A percentile compares a stretch with the other conserved stretches of the same genome.
Evolutionary conservation across 2,329 filamentous ascomycete species (phyloP).

Genomic region (Rugonectria rugulosa): DNA sequence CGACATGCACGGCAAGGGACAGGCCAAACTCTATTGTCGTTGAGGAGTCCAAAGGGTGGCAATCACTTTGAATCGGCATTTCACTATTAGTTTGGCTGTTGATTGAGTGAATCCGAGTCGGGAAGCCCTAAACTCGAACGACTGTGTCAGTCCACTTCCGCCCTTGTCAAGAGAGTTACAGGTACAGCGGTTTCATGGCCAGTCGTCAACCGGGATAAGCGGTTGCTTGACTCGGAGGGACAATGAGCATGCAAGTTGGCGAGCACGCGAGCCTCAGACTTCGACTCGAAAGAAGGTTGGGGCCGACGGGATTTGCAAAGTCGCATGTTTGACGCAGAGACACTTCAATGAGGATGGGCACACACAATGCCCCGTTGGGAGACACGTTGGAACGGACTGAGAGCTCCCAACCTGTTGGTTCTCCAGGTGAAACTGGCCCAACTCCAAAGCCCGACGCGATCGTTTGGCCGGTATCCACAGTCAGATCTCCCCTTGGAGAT

Average conservation of each 20-base stretch:
- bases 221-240: conserved; percentile 7
- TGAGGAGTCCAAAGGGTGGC: conserved; percentile 23
- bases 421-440: conserved; percentile 17
- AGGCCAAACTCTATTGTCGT: conserved; percentile 22
- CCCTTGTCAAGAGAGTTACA: not conserved
- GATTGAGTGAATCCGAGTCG: conserved; percentile 3
- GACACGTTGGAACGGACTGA: conserved; percentile 29
- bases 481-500: conserved; percentile 16
- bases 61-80: no score
- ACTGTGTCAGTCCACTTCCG: conserved; percentile 3
- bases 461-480: conserved; percentile 10
- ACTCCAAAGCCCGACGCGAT: conserved; percentile 1
- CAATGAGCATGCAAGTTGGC: no score
- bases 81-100: not conserved
- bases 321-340: not conserved
- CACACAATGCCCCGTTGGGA: conserved; percentile 27
- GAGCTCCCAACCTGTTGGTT: conserved; percentile 27
- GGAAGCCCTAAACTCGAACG: conserved; percentile 5
- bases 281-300: not conserved
- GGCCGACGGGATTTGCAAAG: not conserved
- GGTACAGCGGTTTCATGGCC: not conserved
- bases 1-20: conserved; percentile 21
- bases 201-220: not conserved
- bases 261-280: conserved; percentile 30
- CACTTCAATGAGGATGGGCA: not conserved